These are phyloP conservation scores for Peniophora sp. DNA, from an alignment of 1,284 basidiomycete genomes.

Conservation along the genomic window DNA sequence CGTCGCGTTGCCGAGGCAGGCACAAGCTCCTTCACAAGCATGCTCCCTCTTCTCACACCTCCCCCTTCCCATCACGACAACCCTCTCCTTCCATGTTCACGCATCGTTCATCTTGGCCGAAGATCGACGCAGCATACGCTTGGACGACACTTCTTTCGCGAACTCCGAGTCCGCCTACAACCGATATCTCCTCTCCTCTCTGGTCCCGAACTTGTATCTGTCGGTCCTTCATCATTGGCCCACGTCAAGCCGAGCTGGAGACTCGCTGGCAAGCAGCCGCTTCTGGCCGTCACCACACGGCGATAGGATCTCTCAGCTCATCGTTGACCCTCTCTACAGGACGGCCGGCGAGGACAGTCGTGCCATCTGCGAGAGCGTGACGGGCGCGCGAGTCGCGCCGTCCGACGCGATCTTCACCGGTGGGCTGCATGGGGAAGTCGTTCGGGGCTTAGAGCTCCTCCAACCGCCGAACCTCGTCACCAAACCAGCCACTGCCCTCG, in stretches of 20 bases:
- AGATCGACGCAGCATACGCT: slow-evolving; percentile 26
- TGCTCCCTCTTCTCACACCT: slow-evolving; percentile 18
- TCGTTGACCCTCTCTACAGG: background rate
- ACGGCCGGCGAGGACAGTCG: background rate
- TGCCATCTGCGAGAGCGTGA: background rate
- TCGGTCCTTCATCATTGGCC: slow-evolving; percentile 25
- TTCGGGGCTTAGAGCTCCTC: no score
- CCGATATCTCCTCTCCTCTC: slow-evolving; percentile 28
- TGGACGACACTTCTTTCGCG: slow-evolving; percentile 15
- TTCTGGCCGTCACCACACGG: background rate
- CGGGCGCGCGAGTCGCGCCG: background rate
- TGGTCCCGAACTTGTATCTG: slow-evolving; percentile 29
- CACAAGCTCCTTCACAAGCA: slow-evolving; percentile 3
- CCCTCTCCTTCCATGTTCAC: slow-evolving; percentile 22
- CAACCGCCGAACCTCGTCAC: no score
- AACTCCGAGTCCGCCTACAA: slow-evolving; percentile 31
- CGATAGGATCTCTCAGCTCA: background rate
- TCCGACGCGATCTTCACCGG: background rate
- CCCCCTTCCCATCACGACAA: slow-evolving; percentile 20
- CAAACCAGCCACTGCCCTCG: no score
- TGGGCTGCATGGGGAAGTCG: no score
- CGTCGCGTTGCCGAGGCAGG: slow-evolving; percentile 7
- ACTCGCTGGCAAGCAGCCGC: background rate
- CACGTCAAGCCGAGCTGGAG: background rate
- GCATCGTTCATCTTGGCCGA: slow-evolving; percentile 24